Conservation (phyloP, 768 basidiomycete species). For the Boletus sp. region DNA sequence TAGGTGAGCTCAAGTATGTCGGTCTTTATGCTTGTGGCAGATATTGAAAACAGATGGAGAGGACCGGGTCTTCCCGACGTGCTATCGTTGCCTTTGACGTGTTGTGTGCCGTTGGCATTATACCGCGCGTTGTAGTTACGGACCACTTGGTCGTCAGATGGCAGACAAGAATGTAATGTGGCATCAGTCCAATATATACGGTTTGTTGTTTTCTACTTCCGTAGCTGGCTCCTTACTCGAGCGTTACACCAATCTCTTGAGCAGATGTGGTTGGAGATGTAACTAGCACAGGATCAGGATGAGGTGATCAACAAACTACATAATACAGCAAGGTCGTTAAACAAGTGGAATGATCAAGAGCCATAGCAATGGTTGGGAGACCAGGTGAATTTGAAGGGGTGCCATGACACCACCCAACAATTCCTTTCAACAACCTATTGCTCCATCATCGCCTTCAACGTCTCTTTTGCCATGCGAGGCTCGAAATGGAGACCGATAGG, state of each 20-base stretch:
- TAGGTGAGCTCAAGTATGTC: conserved; percentile 3
- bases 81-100: not conserved
- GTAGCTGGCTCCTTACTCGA: not conserved
- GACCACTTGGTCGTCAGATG: not conserved
- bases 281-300: not conserved
- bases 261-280: not conserved
- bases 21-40: not conserved
- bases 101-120: not conserved
- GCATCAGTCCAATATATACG: not conserved
- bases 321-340: not conserved
- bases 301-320: not conserved
- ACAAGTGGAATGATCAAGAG: not conserved
- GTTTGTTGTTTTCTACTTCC: not conserved
- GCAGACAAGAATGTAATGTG: not conserved
- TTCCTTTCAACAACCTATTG: not conserved
- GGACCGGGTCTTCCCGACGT: not conserved
- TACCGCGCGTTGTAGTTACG: not conserved
- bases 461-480: conserved; percentile 32
- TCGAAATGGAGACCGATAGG: conserved; percentile 54
- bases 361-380: too few relatives aligned
- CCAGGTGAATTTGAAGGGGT: not conserved
- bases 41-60: not conserved
- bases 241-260: not conserved
- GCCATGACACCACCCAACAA: not conserved
- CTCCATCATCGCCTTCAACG: conserved; percentile 6